Evolutionary conservation across 176 grass and related monocot species (phyloP), one percentile per base, ranked within the genome.

Genomic region (Thinopyrum elongatum): DNA sequence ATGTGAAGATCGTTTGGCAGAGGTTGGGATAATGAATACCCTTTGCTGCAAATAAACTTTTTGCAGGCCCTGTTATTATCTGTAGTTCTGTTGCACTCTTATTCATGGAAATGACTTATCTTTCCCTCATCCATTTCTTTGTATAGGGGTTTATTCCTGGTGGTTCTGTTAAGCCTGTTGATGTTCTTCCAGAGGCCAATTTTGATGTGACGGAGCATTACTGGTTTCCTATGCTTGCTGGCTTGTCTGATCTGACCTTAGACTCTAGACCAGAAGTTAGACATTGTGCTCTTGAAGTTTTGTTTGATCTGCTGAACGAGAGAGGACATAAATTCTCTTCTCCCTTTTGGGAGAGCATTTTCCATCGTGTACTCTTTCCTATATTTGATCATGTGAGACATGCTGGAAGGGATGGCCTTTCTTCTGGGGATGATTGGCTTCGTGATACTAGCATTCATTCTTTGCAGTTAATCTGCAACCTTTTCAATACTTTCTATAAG

Each of bases 181-280:
- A 92, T 92, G 85, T 31, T 86, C 76, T 82, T 68, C 44, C 85
- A 75, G 94, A 97, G 36, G 70, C 88, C 65, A 91, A 85, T 86
- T 91, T 96, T 91, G 97, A 99, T 92, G 83, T 99, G 49, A 93
- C 94, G 63, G 97, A 99, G 73, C 92, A 97, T 82, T 99, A 99
- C 67, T 99, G 97, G 97, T 99, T 99, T 86, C 97, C 97, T 57
- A 99, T 99, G 97, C 89, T 99, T 13, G 97, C 97, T 90, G 97
- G 97, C 19, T 88, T 99, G 85, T 99, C 97, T 87, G 97, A 99
- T 91, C 83, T 99, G 80, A 99, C 97, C 80, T 84, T 99, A 68
- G 97, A 99, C 87, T 77, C 92, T 66, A 96, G 97, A 90, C 77
- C 94, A 29, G 97, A 99, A 94, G 90, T 99, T 80, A 93, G 97